These are phyloP conservation scores for Trichoderma cornu-damae DNA, from an alignment of 2,329 filamentous ascomycete species.

Conservation along the genomic window DNA sequence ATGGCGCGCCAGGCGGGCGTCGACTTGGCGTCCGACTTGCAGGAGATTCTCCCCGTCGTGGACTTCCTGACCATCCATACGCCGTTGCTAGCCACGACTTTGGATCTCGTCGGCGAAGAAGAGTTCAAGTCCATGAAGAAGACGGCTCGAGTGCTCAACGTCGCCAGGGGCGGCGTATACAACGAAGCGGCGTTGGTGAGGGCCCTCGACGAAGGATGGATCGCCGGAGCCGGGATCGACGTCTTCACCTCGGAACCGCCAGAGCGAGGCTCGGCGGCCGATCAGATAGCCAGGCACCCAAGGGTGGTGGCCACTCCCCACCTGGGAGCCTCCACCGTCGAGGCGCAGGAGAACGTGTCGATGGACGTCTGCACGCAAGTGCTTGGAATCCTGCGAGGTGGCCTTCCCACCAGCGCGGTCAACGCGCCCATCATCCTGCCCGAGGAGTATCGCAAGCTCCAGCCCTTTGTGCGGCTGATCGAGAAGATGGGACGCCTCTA, in stretches of 20 bases:
- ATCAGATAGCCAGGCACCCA: constrained; percentile 60
- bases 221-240: constrained; percentile 73
- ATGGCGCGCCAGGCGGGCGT: constrained; percentile 65
- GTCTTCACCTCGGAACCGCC: constrained; percentile 75
- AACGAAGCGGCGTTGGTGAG: constrained; percentile 68
- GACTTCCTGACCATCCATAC: constrained; percentile 82
- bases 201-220: constrained; percentile 64
- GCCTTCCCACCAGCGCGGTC: constrained; percentile 69
- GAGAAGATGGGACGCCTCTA: constrained; percentile 77
- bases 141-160: constrained; percentile 70
- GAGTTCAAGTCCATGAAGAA: constrained; percentile 69
- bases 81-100: constrained; percentile 70
- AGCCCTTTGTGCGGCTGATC: constrained; percentile 69
- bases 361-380: constrained; percentile 80
- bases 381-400: constrained; percentile 64
- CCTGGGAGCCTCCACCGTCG: constrained; percentile 71
- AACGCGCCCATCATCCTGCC: constrained; percentile 78
- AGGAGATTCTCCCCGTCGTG: constrained; percentile 56
- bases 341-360: constrained; percentile 80
- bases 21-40: constrained; percentile 51
- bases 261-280: constrained; percentile 48
- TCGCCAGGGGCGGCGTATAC: constrained; percentile 74
- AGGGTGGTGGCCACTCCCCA: constrained; percentile 75
- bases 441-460: constrained; percentile 71
- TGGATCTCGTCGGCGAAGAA: constrained; percentile 63